These are phyloP conservation scores for Rubus idaeus DNA, from an alignment of 306 rosid genomes.

Conservation along the genomic window DNA sequence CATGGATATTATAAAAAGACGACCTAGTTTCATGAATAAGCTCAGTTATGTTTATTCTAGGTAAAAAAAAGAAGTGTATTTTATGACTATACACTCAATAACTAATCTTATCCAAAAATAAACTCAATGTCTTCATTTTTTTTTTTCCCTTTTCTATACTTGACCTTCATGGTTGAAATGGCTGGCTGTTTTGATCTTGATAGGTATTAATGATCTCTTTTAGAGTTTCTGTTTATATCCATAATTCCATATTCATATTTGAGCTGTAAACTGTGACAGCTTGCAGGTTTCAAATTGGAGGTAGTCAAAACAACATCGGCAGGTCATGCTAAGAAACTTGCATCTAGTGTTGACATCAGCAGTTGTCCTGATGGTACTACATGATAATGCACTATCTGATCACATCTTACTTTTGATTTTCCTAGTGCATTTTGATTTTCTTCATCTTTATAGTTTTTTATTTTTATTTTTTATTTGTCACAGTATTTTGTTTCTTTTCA, in stretches of 20 bases:
- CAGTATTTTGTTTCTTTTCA: conserved; percentile 37
- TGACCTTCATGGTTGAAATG: conserved; percentile 13
- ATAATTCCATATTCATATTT: conserved; percentile 31
- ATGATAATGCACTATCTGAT: conserved; percentile 20
- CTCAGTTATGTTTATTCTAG: background rate
- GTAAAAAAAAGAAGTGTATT: background rate
- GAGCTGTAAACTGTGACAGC: conserved; percentile 64
- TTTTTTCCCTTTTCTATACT: background rate
- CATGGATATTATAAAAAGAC: background rate
- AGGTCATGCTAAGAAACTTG: conserved; percentile 90
- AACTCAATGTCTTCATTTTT: background rate
- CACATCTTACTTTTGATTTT: conserved; percentile 24
- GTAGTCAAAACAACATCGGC: conserved; percentile 87
- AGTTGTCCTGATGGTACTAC: conserved; percentile 90
- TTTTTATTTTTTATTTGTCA: conserved; percentile 5
- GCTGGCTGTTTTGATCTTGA: conserved; percentile 6
- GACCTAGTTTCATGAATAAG: background rate
- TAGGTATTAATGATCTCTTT: conserved; percentile 12
- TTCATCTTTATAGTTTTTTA: conserved; percentile 17
- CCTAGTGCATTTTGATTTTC: conserved; percentile 19
- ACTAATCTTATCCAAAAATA: background rate
- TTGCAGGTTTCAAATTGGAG: conserved; percentile 98
- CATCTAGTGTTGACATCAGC: conserved; percentile 87
- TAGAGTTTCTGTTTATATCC: conserved; percentile 14
- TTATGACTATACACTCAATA: background rate